Percentiles rank a stretch among this genome's conserved stretches.
These are phyloP conservation scores for Aspergillus sparsus DNA, from an alignment of 495 filamentous ascomycete species.

Conservation along the genomic window DNA sequence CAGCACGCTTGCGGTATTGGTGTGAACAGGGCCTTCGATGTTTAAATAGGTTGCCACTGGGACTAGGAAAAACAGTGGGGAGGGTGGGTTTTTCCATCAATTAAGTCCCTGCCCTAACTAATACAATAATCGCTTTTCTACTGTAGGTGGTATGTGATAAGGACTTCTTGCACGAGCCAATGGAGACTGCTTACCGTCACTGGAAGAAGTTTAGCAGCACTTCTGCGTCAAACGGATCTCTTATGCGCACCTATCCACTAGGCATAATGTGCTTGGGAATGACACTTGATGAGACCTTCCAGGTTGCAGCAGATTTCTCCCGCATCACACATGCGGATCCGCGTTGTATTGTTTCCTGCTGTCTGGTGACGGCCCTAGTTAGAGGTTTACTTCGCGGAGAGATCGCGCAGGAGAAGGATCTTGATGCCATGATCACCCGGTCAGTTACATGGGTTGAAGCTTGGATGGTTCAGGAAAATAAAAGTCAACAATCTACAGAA, in stretches of 20 bases:
- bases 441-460: neutral
- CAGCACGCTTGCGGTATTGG: constrained; percentile 5
- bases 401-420: neutral
- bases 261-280: neutral
- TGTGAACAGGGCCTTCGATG: constrained; percentile 7
- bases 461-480: neutral
- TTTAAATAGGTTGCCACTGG: neutral
- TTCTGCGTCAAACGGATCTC: constrained; percentile 6
- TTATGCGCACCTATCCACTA: constrained; percentile 9
- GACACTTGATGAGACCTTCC: constrained; percentile 5
- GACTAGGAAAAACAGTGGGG: neutral
- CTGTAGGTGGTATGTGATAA: constrained; percentile 7
- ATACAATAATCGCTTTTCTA: neutral
- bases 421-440: neutral
- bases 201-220: constrained; percentile 3
- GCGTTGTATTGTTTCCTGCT: constrained; percentile 8
- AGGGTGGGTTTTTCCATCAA: neutral
- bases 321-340: constrained; percentile 3
- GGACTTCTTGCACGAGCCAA: neutral
- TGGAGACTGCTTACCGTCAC: neutral
- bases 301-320: neutral
- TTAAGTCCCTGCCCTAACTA: neutral
- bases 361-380: neutral
- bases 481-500: neutral
- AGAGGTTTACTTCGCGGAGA: constrained; percentile 1